phyloP scores from a whole-genome alignment of 2,329 filamentous ascomycete genomes.

The Bertia moriformis region DNA sequence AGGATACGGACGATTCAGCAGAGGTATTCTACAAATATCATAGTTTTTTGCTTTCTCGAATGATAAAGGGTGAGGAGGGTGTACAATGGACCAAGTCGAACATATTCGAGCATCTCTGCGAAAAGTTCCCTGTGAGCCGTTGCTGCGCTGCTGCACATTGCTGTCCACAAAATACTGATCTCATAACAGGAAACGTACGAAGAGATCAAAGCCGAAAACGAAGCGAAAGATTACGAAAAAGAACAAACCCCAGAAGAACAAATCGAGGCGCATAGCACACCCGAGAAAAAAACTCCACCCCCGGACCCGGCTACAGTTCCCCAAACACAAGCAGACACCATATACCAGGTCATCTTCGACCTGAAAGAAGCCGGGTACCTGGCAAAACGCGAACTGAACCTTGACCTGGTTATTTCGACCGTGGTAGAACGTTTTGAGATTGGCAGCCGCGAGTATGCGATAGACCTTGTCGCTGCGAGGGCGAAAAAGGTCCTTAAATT shows the following conservation, averaged over 20 bases:
- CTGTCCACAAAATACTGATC: constrained; percentile 4
- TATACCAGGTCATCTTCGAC: constrained; percentile 19
- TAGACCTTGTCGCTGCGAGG: constrained; percentile 17
- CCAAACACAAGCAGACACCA: constrained; percentile 16
- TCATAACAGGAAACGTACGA: background rate
- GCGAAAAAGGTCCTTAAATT: constrained; percentile 15
- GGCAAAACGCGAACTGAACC: constrained; percentile 20
- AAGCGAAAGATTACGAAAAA: background rate
- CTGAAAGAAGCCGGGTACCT: constrained; percentile 21
- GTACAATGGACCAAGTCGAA: constrained; percentile 25
- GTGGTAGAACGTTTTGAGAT: constrained; percentile 17
- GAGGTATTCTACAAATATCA: constrained; percentile 27
- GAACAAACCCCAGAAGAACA: background rate
- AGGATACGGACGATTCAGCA: constrained; percentile 26
- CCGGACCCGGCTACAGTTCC: constrained; percentile 8
- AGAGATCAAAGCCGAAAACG: background rate
- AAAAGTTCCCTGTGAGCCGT: constrained; percentile 20
- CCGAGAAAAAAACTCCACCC: background rate
- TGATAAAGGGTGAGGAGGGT: constrained; percentile 26
- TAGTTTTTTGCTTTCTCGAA: constrained; percentile 26
- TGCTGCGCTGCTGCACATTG: constrained; percentile 4
- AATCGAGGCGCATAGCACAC: too few species aligned
- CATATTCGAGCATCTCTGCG: constrained; percentile 24
- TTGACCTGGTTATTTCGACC: constrained; percentile 15
- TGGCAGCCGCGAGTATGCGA: constrained; percentile 10